phyloP scores from a whole-genome alignment of 169 alveolate genomes.

The Eimeria acervulina region DNA sequence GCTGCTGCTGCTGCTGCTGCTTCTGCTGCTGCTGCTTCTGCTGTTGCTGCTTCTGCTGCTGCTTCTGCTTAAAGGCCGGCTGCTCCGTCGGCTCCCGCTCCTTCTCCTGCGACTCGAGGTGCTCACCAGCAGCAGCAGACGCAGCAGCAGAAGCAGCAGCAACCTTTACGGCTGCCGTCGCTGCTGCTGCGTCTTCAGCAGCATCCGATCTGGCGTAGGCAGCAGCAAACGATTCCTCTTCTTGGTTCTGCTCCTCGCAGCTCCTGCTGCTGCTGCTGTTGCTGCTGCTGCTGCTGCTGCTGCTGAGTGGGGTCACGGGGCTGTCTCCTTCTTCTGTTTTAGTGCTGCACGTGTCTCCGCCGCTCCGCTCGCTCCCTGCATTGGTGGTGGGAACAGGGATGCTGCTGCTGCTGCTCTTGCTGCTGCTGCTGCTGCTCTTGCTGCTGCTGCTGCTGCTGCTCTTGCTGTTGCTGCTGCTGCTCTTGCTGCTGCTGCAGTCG shows the following conservation, averaged over 20 bases:
- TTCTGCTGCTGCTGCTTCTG: slow-evolving; percentile 2
- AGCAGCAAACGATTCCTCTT: background rate
- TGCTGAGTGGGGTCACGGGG: background rate
- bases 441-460: background rate
- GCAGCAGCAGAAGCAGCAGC: too few relatives aligned
- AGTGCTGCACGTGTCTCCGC: background rate
- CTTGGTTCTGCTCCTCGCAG: background rate
- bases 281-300: slow-evolving; percentile 2
- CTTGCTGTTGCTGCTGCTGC: background rate
- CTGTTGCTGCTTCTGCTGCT: background rate
- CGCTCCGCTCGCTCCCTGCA: background rate
- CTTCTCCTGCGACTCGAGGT: too few relatives aligned
- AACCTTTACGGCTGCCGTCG: too few relatives aligned
- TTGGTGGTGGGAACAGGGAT: background rate
- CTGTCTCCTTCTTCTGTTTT: slow-evolving; percentile 10
- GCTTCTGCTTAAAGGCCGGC: background rate
- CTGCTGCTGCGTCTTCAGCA: too few relatives aligned
- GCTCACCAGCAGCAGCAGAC: too few relatives aligned
- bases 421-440: slow-evolving; percentile 11
- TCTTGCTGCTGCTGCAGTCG: background rate
- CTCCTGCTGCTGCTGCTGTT: slow-evolving; percentile 1
- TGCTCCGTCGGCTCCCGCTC: background rate
- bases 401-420: slow-evolving; percentile 22
- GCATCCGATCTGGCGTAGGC: background rate
- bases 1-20: slow-evolving; percentile 19